Evolutionary conservation across 2,329 filamentous ascomycete species (phyloP).

Genomic region (Immersiporthe knoxdaviesiana): DNA sequence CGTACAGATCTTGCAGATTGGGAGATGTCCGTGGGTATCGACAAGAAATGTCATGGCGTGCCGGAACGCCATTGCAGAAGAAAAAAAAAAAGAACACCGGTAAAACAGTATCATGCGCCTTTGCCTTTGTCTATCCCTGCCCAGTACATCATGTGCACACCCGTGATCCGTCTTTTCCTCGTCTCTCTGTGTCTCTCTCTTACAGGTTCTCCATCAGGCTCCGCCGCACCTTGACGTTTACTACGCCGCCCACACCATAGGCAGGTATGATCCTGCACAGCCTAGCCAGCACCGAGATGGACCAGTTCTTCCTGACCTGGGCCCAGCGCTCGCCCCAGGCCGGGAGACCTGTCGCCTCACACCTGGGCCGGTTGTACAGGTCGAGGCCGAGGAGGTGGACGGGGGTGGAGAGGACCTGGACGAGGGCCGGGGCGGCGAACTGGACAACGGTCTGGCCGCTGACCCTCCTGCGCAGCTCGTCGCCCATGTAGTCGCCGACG

Average conservation of each 20-base stretch:
- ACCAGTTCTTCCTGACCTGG: constrained; percentile 75
- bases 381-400: constrained; percentile 85
- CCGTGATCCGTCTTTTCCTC: neutral
- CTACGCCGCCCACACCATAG: constrained; percentile 85
- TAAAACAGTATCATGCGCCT: constrained; percentile 17
- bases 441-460: constrained; percentile 70
- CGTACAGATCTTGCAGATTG: constrained; percentile 28
- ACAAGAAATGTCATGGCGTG: constrained; percentile 18
- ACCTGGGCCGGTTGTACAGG: constrained; percentile 73
- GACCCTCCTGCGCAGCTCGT: constrained; percentile 53
- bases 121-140: constrained; percentile 6
- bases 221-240: constrained; percentile 74
- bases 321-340: constrained; percentile 63
- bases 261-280: constrained; percentile 87
- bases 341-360: constrained; percentile 39
- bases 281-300: constrained; percentile 71
- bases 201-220: constrained; percentile 66
- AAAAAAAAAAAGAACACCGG: neutral
- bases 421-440: constrained; percentile 76
- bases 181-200: constrained; percentile 29
- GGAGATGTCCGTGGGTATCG: constrained; percentile 29
- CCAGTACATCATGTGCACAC: neutral
- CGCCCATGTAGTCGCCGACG: constrained; percentile 59
- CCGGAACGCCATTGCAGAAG: constrained; percentile 26
- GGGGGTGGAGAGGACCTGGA: constrained; percentile 81